A percentile compares a stretch with the other conserved stretches of the same genome.
Evolutionary conservation across 2,329 filamentous ascomycete species (phyloP).

Genomic region (Blastomyces emzantsi): DNA sequence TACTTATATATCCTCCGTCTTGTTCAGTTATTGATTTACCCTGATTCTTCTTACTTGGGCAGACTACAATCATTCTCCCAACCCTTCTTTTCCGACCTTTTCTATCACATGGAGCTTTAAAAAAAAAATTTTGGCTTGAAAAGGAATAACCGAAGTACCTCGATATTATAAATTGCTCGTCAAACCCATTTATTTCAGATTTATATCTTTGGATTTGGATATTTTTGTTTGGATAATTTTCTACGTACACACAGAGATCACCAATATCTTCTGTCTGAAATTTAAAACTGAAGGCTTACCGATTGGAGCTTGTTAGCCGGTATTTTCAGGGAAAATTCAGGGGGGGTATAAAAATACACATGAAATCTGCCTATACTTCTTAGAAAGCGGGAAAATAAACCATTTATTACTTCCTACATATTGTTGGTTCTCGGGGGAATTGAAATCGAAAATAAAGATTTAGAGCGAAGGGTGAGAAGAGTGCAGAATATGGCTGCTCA

Average conservation of each 20-base stretch:
- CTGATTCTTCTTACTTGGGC: no score
- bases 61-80: no score
- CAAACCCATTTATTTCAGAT: not conserved
- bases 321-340: not conserved
- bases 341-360: not conserved
- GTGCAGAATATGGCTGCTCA: conserved; percentile 47
- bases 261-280: not conserved
- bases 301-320: not conserved
- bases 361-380: not conserved
- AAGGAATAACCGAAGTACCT: not conserved
- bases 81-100: no score
- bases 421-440: not conserved
- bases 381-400: not conserved
- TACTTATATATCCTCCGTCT: no score
- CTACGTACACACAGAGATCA: not conserved
- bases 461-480: not conserved
- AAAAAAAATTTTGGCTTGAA: no score
- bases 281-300: not conserved
- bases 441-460: not conserved
- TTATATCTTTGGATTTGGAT: not conserved
- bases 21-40: no score
- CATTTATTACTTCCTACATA: not conserved
- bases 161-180: not conserved
- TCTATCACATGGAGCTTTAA: no score
- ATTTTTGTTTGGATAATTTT: not conserved